Percentiles rank a stretch among this genome's conserved stretches.
These are phyloP conservation scores for Solanum bulbocastanum DNA, from an alignment of 257 asterid genomes.

Conservation along the genomic window DNA sequence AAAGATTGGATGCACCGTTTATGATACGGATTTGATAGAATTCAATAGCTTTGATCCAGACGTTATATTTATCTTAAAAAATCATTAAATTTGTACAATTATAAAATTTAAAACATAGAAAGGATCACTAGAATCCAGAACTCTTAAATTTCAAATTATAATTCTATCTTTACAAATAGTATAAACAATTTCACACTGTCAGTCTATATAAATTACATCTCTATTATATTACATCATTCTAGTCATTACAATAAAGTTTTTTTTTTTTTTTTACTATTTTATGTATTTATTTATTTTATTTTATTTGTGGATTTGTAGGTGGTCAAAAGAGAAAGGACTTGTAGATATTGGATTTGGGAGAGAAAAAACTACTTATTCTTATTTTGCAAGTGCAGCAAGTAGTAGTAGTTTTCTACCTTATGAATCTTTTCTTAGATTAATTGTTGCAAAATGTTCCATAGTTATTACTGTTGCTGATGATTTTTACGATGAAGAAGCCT, in stretches of 20 bases:
- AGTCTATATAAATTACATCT: too few relatives aligned
- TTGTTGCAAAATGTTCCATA: conserved; percentile 34
- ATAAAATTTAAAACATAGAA: not conserved
- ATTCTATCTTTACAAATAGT: not conserved
- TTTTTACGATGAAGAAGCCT: conserved; percentile 50
- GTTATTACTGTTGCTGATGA: conserved; percentile 50
- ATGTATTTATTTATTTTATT: not conserved
- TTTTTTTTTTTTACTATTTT: not conserved
- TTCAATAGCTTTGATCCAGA: not conserved
- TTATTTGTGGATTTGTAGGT: conserved; percentile 10
- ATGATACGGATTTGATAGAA: not conserved
- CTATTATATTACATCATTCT: not conserved
- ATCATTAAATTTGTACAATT: not conserved
- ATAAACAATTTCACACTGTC: not conserved
- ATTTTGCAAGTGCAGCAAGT: conserved; percentile 38
- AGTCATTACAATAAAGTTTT: not conserved
- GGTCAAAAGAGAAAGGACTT: conserved; percentile 45
- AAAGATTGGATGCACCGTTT: not conserved
- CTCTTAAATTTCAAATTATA: not conserved
- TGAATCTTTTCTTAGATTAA: conserved; percentile 23
- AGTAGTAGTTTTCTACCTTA: conserved; percentile 19
- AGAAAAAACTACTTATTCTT: conserved; percentile 39
- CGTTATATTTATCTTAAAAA: not conserved
- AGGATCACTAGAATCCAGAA: not conserved
- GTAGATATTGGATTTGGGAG: conserved; percentile 62